A percentile compares a stretch with the other conserved stretches of the same genome.
These are phyloP conservation scores for Fagopyrum esculentum DNA, from an alignment of 148 eudicot genomes.

Conservation along the genomic window DNA sequence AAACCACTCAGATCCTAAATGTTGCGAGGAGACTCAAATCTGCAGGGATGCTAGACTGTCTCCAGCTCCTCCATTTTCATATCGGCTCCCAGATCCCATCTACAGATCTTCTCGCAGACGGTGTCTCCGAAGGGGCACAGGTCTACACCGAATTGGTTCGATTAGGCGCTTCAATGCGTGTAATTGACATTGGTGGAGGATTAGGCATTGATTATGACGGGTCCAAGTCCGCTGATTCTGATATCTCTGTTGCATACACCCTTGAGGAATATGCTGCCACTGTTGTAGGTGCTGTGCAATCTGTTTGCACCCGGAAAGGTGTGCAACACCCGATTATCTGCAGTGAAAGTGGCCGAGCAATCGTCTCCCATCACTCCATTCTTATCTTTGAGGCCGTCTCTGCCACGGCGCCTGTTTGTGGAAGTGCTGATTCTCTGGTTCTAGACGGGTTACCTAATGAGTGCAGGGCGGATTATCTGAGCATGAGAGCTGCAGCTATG, in stretches of 20 bases:
- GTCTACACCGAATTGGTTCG: conserved; percentile 71
- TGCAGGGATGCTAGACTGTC: conserved; percentile 73
- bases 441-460: conserved; percentile 47
- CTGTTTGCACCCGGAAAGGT: conserved; percentile 50
- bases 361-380: conserved; percentile 86
- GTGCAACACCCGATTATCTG: conserved; percentile 60
- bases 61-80: conserved; percentile 85
- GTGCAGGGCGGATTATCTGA: conserved; percentile 42
- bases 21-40: conserved; percentile 61
- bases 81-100: conserved; percentile 96
- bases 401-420: conserved; percentile 23
- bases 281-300: conserved; percentile 53
- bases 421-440: conserved; percentile 27
- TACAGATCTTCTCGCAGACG: conserved; percentile 56
- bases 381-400: conserved; percentile 75
- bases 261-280: conserved; percentile 80
- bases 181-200: conserved; percentile 90
- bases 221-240: conserved; percentile 59
- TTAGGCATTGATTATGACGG: conserved; percentile 95
- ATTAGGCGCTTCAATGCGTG: conserved; percentile 69
- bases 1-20: conserved; percentile 57
- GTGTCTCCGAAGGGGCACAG: conserved; percentile 81
- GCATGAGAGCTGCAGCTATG: conserved; percentile 40
- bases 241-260: conserved; percentile 65
- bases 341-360: conserved; percentile 86